Base-by-base conservation (phyloP, 208 protist genomes). In the Wallacemonas sp. region DNA sequence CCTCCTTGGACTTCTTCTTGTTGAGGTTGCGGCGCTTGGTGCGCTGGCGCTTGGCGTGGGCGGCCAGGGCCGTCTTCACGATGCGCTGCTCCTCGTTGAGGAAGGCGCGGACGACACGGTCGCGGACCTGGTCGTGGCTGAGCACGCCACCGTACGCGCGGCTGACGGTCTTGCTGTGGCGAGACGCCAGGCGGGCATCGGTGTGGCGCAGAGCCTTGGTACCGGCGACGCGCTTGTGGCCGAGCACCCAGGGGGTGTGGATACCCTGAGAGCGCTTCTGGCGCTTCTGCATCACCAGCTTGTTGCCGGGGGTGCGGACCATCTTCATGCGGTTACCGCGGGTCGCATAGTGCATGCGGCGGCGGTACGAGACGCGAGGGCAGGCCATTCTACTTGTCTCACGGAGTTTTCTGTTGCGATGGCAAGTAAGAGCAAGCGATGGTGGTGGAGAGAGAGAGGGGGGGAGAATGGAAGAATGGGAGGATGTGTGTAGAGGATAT, bases 11-110 rank as follows among this genome's bases (percentile, higher is more conserved):
- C 84, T 90, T 89, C 68, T 74, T 72, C 78, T 87, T 90, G 80
- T 81, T 79, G 64, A 61, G 66, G 46, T 74, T 75, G 68, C 87
- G 87, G 74, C 86, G 86, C 74, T 78, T 87, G 44, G 75, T 72
- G 61, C 60, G 72, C 76, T 86, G 81, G 78, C 72, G 65, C 80
- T 88, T 88, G 54, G 74, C 74, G 74, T 90, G 80, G 44, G 86
- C 84, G 64, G 76, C 80, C 46, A 94, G 80, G 36, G 83, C 87
- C 47, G 87, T 70, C 97, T 99, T 99, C 55, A 99, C 97, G 72
- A 99, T 97, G 88, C 98, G 99, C 88, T 99, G 97, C 89, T 99
- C 98, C 93, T 99, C 98, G 52, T 99, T 91, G 63, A 99, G 95
- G 96, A 99, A 99, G 57, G 98, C 98, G 72, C 98, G 96, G 44